Conservation (phyloP, 164 flowering plant species). For the Stephania japonica region DNA sequence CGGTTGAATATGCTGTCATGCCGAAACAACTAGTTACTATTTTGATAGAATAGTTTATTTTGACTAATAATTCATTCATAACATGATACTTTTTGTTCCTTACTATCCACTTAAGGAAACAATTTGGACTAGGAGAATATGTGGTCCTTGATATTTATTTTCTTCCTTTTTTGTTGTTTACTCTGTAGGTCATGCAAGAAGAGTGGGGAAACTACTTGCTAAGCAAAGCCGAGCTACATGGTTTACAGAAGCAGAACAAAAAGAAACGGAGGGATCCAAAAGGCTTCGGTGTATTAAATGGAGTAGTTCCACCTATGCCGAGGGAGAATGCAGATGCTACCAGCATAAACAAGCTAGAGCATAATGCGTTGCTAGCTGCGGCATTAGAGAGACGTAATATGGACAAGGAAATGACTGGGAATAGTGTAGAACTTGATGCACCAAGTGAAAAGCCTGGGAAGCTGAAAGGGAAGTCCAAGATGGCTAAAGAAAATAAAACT, state of each 20-base stretch:
- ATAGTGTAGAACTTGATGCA: constrained; percentile 22
- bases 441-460: constrained; percentile 22
- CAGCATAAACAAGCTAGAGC: constrained; percentile 62
- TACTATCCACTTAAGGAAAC: neutral
- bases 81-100: neutral
- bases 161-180: neutral
- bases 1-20: neutral
- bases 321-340: constrained; percentile 51
- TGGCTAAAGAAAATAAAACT: constrained; percentile 4
- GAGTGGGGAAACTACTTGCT: constrained; percentile 88
- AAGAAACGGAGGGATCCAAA: constrained; percentile 67
- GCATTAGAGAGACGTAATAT: constrained; percentile 53
- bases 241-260: constrained; percentile 40
- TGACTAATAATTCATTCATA: neutral
- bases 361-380: constrained; percentile 77
- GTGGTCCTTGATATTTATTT: constrained; percentile 1
- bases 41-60: neutral
- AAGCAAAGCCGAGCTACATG: constrained; percentile 70
- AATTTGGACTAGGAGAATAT: neutral
- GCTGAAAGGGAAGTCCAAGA: constrained; percentile 25
- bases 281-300: constrained; percentile 92
- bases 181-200: constrained; percentile 73
- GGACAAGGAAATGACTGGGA: constrained; percentile 28
- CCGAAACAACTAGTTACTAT: neutral
- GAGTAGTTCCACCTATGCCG: constrained; percentile 47